Evolutionary conservation across 371 early-diverging fungal genomes (phyloP), one percentile per base, ranked within the genome.

Genomic region (Batkoa obscura): DNA sequence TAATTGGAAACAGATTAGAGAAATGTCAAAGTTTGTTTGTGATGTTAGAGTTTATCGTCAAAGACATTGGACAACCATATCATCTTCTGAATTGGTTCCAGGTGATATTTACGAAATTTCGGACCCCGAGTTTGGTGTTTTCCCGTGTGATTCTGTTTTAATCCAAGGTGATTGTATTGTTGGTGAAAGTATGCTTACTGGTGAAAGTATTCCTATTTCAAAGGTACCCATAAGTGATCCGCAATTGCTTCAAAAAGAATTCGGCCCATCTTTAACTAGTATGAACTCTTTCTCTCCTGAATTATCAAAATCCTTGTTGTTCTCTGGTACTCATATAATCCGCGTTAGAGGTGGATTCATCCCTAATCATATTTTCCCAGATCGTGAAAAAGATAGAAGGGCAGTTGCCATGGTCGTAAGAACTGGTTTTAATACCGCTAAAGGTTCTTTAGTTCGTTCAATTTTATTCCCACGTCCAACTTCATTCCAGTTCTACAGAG

Each of bases 381-480:
- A 50, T 3, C n/a, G 31, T 3, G 23, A 62, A 6, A 56, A 70
- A 3, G 51, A 50, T 13, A 3, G 51, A 13, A 17, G 51, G 6
- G 81, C 86, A 8, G 72, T 89, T 13, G 93, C 87, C 1, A 68
- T 90, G 72, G 94, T 83, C 2, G 78, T 95, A 0, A 75, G 93
- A 42, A 95, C 93, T 13, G 99, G 99, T 0, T 98, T 50, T 34
- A 87, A 90, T 64, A 93, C 99, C 1, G 84, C 95, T 30, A 97
- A 95, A 64, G 99, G 99, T 32, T 74, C 83, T 3, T 72, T 99
- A 17, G 79, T 99, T 38, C 84, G 94, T 31, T 90, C 91, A 34
- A 96, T 99, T 72, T 64, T 96, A 15, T 93, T 88, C 61, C 94
- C 51, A 4, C 89, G 89, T 58, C 94, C 96, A 31, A 87, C 85